Base-by-base conservation (phyloP, 495 filamentous ascomycete species). In the Penicillium silybi region DNA sequence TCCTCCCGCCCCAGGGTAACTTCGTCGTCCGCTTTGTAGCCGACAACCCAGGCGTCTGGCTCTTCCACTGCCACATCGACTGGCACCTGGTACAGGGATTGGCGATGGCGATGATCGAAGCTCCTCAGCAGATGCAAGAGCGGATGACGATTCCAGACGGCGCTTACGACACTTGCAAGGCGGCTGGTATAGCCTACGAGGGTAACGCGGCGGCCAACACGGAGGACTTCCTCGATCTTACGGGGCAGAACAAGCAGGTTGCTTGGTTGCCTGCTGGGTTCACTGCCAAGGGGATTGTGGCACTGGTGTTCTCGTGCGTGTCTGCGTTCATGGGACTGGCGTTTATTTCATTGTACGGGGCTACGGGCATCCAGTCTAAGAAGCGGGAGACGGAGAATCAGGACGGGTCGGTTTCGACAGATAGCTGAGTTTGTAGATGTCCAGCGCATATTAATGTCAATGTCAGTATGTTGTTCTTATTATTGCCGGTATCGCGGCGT, bases 191-290 rank as follows among this genome's bases (percentile, higher is more conserved):
- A 1, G 61, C 80, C 0, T 82, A 68, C 0, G 63, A 56, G 3
- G 90, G 90, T 3, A 95, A 95, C 61, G 90, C 90, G 0, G 90
- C 88, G 0, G 90, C 79, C 0, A 90, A 90, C 53, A 79, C 77
- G 0, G 18, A 57, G 25, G 69, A 95, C 57, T 67, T 81, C 15
- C 66, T 91, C 3, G 80, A 92, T 58, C 67, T 95, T 10, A 67
- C 54, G 0, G 88, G 88, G 6, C 73, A 83, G 59, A 85, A 82
- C 43, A 66, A 41, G 18, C 67, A 79, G 10, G 81, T 85, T 0
- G 63, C 56, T 0, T 78, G 74, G 42, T 55, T 93, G 18, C 88
- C 87, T 0, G 74, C 67, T 16, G 88, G 90, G 55, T 92, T 95
- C 59, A 90, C 85, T 2, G 58, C 82, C 0, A 73, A 75, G 19